These are phyloP conservation scores for Mycosphaerella arachidis DNA, from an alignment of 2,329 filamentous ascomycete species.

Conservation along the genomic window DNA sequence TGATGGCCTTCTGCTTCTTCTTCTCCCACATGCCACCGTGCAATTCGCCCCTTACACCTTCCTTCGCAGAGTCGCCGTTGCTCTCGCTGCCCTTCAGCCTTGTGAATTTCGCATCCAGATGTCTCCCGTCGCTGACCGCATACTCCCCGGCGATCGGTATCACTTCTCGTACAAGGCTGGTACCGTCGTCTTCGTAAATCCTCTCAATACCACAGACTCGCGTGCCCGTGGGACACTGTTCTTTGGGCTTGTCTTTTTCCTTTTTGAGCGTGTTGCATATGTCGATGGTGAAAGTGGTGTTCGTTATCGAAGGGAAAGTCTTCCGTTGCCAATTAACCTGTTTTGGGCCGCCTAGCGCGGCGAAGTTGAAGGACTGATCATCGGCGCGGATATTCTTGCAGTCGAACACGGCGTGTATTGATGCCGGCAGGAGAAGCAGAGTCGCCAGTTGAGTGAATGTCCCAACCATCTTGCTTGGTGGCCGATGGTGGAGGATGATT, in stretches of 20 bases:
- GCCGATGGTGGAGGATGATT: not conserved
- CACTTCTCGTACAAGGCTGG: slow-evolving; percentile 50
- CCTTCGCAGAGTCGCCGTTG: slow-evolving; percentile 59
- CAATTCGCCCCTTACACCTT: slow-evolving; percentile 69
- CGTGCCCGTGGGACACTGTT: slow-evolving; percentile 63
- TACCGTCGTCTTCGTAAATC: slow-evolving; percentile 47
- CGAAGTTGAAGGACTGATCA: slow-evolving; percentile 60
- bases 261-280: slow-evolving; percentile 66
- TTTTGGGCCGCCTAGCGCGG: slow-evolving; percentile 61
- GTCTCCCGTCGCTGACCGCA: slow-evolving; percentile 51
- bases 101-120: slow-evolving; percentile 62
- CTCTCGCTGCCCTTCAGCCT: slow-evolving; percentile 62
- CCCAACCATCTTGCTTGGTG: not conserved
- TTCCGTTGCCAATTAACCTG: slow-evolving; percentile 56
- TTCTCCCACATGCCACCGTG: slow-evolving; percentile 54
- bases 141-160: slow-evolving; percentile 74
- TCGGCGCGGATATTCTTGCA: slow-evolving; percentile 61
- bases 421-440: slow-evolving; percentile 29
- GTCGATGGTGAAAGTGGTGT: slow-evolving; percentile 78
- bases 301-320: slow-evolving; percentile 52
- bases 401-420: slow-evolving; percentile 47
- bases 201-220: slow-evolving; percentile 73
- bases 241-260: slow-evolving; percentile 50
- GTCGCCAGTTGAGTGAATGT: slow-evolving; percentile 16
- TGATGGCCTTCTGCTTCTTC: slow-evolving; percentile 66